Evolutionary conservation across 2,329 filamentous ascomycete species (phyloP).

Genomic region (Diaporthe caulivora): DNA sequence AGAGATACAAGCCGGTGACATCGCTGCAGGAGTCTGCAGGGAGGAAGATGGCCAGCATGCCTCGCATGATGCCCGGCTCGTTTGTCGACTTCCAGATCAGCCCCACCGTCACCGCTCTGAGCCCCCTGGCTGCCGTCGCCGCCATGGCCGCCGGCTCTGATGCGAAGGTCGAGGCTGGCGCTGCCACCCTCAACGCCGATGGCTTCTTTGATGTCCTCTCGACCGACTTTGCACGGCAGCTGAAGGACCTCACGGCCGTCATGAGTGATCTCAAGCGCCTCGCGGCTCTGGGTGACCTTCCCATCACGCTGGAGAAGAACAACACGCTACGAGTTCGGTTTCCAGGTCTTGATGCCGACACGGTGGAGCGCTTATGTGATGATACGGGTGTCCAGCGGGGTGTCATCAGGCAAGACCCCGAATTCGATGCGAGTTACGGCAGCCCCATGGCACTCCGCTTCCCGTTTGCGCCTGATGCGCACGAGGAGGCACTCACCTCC

Average conservation of each 20-base stretch:
- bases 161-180: conserved; percentile 54
- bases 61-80: conserved; percentile 75
- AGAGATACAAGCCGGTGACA: conserved; percentile 83
- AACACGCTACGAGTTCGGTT: conserved; percentile 85
- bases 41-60: conserved; percentile 72
- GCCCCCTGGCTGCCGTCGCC: conserved; percentile 73
- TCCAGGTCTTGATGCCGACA: conserved; percentile 87
- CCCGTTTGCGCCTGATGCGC: conserved; percentile 79
- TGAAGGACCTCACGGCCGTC: conserved; percentile 85
- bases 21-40: conserved; percentile 79
- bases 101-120: conserved; percentile 90
- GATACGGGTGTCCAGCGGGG: conserved; percentile 89
- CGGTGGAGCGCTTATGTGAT: conserved; percentile 85
- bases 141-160: conserved; percentile 57
- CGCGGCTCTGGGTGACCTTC: conserved; percentile 83
- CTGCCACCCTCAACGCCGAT: conserved; percentile 80
- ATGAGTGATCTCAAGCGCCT: conserved; percentile 86
- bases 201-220: conserved; percentile 88
- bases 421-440: conserved; percentile 77
- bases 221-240: conserved; percentile 86
- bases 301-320: conserved; percentile 77
- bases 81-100: conserved; percentile 90
- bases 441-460: conserved; percentile 83
- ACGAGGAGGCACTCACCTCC: conserved; percentile 53
- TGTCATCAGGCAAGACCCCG: conserved; percentile 79